phyloP scores from a whole-genome alignment of 148 eudicot species.

The Fagopyrum tataricum region DNA sequence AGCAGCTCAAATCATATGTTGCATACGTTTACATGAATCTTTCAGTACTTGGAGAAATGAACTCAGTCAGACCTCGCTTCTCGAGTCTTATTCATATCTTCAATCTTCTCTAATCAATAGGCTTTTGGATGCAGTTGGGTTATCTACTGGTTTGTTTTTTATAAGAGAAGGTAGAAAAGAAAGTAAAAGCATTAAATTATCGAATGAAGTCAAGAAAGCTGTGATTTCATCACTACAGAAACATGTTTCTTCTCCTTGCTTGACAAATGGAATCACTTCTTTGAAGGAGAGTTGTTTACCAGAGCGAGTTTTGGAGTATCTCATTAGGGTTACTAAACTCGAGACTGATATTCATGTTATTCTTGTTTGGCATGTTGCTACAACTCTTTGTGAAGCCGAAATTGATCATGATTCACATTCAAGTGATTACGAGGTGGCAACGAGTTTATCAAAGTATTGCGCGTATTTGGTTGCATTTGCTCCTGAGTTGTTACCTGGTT shows the following conservation, averaged over 20 bases:
- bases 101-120: background rate
- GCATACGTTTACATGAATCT: background rate
- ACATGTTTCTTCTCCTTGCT: background rate
- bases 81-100: background rate
- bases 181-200: background rate
- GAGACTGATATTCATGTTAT: background rate
- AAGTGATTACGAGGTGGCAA: background rate
- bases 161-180: background rate
- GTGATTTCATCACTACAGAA: background rate
- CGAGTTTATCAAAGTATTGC: background rate
- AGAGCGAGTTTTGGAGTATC: background rate
- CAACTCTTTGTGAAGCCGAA: background rate
- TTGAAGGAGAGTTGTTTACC: background rate
- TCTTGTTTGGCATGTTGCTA: background rate
- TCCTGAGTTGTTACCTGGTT: background rate
- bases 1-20: background rate
- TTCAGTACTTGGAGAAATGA: background rate
- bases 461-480: background rate
- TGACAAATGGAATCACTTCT: background rate
- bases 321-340: background rate
- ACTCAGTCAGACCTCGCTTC: background rate
- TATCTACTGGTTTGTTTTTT: background rate
- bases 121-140: background rate
- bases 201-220: background rate
- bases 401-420: background rate